These are phyloP conservation scores for Tolypocladium sp. DNA, from an alignment of 2,329 filamentous ascomycete species.

Conservation along the genomic window DNA sequence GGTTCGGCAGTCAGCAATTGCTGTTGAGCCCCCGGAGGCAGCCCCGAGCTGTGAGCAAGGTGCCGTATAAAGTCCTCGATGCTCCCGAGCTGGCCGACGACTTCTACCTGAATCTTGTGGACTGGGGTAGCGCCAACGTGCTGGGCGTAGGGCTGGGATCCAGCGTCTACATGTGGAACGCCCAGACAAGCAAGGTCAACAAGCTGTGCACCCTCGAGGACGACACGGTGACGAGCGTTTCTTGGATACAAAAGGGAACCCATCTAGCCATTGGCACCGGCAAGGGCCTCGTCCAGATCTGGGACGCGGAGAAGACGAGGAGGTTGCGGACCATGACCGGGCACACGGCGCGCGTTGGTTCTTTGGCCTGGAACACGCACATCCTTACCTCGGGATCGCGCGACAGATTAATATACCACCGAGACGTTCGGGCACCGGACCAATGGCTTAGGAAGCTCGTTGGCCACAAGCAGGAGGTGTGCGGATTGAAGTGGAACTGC, in stretches of 20 bases:
- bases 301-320: conserved; percentile 83
- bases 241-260: conserved; percentile 96
- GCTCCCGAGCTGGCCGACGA: conserved; percentile 94
- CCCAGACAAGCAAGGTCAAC: conserved; percentile 79
- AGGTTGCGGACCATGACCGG: conserved; percentile 93
- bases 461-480: conserved; percentile 97
- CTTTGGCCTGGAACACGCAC: conserved; percentile 95
- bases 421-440: conserved; percentile 85
- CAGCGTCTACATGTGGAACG: conserved; percentile 98
- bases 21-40: conserved; percentile 83
- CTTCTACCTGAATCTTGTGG: conserved; percentile 94
- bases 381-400: conserved; percentile 92
- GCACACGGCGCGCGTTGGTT: conserved; percentile 86
- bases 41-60: conserved; percentile 84
- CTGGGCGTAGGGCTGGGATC: conserved; percentile 86
- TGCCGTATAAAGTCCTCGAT: conserved; percentile 95
- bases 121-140: conserved; percentile 94
- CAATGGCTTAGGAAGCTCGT: conserved; percentile 82
- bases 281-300: conserved; percentile 92
- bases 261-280: conserved; percentile 93
- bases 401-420: conserved; percentile 88
- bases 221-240: conserved; percentile 92
- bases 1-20: conserved; percentile 88
- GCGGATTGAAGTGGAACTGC: conserved; percentile 92
- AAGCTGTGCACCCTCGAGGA: conserved; percentile 89